These are phyloP conservation scores for Pseudogymnoascus sp. DNA, from an alignment of 2,329 filamentous ascomycete species.

Conservation along the genomic window DNA sequence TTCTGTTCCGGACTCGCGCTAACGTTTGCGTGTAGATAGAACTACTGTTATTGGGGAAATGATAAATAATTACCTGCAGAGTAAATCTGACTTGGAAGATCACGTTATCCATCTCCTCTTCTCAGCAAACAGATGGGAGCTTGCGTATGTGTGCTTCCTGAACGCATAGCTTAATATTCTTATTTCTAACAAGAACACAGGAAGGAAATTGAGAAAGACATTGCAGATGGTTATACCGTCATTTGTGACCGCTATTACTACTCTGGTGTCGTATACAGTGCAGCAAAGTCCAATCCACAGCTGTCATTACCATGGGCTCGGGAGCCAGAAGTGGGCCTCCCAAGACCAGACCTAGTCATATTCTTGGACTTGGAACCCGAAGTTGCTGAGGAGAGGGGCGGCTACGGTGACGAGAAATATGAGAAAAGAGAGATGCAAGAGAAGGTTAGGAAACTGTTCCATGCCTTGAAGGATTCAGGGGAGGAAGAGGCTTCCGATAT, in stretches of 20 bases:
- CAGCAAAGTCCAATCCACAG: conserved; percentile 69
- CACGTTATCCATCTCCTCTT: conserved; percentile 67
- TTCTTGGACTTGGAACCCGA: conserved; percentile 77
- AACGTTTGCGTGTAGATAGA: conserved; percentile 42
- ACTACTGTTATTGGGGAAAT: conserved; percentile 60
- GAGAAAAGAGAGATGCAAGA: conserved; percentile 78
- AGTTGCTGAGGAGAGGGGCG: conserved; percentile 67
- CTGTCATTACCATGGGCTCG: conserved; percentile 74
- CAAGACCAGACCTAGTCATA: conserved; percentile 76
- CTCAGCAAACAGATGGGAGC: conserved; percentile 66
- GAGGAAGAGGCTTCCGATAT: conserved; percentile 47
- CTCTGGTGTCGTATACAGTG: conserved; percentile 86
- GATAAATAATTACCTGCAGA: conserved; percentile 59
- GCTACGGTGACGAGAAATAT: conserved; percentile 83
- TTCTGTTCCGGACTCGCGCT: conserved; percentile 6
- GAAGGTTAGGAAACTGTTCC: conserved; percentile 68
- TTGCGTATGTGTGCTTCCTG: conserved; percentile 19
- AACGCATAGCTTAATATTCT: conserved; percentile 25
- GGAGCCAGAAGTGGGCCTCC: conserved; percentile 75
- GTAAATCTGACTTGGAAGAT: conserved; percentile 54
- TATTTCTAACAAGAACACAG: conserved; percentile 27
- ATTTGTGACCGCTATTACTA: conserved; percentile 93
- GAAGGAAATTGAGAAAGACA: conserved; percentile 42
- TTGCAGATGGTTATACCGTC: conserved; percentile 63
- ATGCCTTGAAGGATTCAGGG: conserved; percentile 41